Evolutionary conservation across 768 basidiomycete species (phyloP).

Genomic region (Porphyrellus cyaneotinctus): DNA sequence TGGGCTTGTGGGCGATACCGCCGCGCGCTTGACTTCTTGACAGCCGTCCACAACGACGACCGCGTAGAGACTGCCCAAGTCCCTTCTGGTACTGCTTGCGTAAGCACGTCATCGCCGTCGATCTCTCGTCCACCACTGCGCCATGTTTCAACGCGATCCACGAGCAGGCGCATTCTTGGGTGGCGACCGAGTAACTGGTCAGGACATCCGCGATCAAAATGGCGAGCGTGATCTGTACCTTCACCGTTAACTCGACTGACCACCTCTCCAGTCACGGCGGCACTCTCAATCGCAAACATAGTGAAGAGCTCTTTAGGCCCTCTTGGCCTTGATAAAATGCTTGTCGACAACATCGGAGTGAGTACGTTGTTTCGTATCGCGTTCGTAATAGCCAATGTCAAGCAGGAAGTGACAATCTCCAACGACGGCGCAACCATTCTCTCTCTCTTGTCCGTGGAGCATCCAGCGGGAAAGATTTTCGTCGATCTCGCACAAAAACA

Average conservation of each 20-base stretch:
- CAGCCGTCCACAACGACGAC: constrained; percentile 5
- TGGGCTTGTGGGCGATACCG: neutral
- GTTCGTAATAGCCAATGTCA: constrained; percentile 9
- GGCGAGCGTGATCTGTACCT: constrained; percentile 42
- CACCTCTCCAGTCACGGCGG: constrained; percentile 72
- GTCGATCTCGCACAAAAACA: constrained; percentile 99
- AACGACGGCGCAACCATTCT: constrained; percentile 99
- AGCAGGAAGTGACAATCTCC: constrained; percentile 96
- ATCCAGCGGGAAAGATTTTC: constrained; percentile 95
- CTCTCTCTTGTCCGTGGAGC: constrained; percentile 87
- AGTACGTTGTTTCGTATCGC: constrained; percentile 24
- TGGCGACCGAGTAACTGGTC: constrained; percentile 89
- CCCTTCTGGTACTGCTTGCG: neutral
- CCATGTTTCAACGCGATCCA: constrained; percentile 89
- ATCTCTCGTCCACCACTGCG: constrained; percentile 8
- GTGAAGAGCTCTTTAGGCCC: constrained; percentile 96
- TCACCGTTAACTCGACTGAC: neutral
- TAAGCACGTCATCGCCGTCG: neutral
- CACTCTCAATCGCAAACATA: constrained; percentile 94
- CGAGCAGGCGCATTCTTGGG: constrained; percentile 89
- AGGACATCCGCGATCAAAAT: constrained; percentile 96
- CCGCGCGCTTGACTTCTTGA: constrained; percentile 4
- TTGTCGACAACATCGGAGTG: constrained; percentile 96
- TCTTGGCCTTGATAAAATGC: constrained; percentile 93
- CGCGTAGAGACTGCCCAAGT: too few relatives aligned